Evolutionary conservation across 179 eudicot genomes (phyloP).

Genomic region (Carnegiea gigantea): DNA sequence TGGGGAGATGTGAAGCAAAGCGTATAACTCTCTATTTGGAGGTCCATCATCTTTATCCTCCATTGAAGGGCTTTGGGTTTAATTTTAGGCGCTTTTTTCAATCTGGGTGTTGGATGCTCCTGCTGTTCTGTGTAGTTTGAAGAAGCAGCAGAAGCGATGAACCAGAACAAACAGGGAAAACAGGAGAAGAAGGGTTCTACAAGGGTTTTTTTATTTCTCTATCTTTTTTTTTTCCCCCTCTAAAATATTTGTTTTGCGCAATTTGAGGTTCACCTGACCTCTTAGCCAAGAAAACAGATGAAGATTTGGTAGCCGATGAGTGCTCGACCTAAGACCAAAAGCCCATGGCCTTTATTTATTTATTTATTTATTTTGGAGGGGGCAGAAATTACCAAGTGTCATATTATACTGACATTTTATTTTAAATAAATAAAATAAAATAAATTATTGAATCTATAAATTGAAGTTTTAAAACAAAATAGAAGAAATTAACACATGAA

Average conservation of each 20-base stretch:
- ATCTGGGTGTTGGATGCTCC: constrained; percentile 8
- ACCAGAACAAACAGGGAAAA: background rate
- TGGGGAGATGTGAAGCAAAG: constrained; percentile 79
- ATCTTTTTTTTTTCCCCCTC: too few species aligned
- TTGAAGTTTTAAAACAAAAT: too few species aligned
- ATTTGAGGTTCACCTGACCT: background rate
- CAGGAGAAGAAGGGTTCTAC: background rate
- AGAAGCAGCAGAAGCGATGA: constrained; percentile 7
- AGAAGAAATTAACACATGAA: too few species aligned
- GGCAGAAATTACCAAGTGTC: too few species aligned
- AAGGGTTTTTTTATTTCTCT: constrained; percentile 4
- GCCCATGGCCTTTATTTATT: too few species aligned
- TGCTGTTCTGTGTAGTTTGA: background rate
- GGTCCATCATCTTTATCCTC: constrained; percentile 37
- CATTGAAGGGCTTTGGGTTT: constrained; percentile 30
- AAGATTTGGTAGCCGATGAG: too few species aligned
- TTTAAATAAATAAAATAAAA: too few species aligned
- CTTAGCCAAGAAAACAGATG: background rate
- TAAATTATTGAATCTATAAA: too few species aligned
- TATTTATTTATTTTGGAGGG: too few species aligned
- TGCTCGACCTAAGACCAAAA: too few species aligned
- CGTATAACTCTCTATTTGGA: constrained; percentile 69
- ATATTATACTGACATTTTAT: too few species aligned
- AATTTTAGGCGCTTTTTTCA: background rate
- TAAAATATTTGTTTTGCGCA: background rate